Percentiles rank a stretch among this genome's conserved stretches.
phyloP scores from a whole-genome alignment of 2,329 filamentous ascomycete species.

The Penicillium sp. region DNA sequence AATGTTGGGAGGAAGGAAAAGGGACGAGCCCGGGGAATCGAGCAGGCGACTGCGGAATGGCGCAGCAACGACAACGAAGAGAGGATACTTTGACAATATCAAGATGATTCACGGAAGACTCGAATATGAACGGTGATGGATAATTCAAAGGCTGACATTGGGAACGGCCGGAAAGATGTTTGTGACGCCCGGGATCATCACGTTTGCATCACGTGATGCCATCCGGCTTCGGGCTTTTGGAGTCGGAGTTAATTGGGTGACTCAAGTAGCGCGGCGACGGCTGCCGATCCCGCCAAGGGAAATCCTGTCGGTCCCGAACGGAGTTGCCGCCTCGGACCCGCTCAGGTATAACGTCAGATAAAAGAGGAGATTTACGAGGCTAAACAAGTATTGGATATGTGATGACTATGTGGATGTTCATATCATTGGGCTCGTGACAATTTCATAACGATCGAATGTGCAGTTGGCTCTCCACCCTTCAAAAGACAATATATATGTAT shows the following conservation, averaged over 20 bases:
- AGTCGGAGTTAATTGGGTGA: slow-evolving; percentile 26
- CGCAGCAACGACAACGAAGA: slow-evolving; percentile 24
- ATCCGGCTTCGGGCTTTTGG: slow-evolving; percentile 26
- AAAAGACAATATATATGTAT: slow-evolving; percentile 3
- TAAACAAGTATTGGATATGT: not conserved
- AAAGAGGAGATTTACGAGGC: not conserved
- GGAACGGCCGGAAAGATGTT: slow-evolving; percentile 23
- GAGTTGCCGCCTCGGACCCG: not conserved
- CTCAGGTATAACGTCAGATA: not conserved
- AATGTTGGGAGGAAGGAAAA: slow-evolving; percentile 33
- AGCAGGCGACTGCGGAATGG: slow-evolving; percentile 26
- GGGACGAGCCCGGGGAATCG: slow-evolving; percentile 32
- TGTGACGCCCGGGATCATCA: slow-evolving; percentile 29
- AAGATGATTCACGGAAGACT: slow-evolving; percentile 14
- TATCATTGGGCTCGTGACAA: not conserved
- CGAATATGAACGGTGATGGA: not conserved
- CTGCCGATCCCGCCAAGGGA: slow-evolving; percentile 7
- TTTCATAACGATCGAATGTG: not conserved
- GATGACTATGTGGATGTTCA: not conserved
- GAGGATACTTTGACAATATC: not conserved
- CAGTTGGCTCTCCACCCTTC: not conserved
- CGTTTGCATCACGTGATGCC: slow-evolving; percentile 30
- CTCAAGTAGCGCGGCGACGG: not conserved
- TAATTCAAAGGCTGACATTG: not conserved
- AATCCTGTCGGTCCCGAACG: slow-evolving; percentile 6